Percentiles rank a stretch among this genome's conserved stretches.
Evolutionary conservation across 2,329 filamentous ascomycete species (phyloP).

Genomic region (Venturia oleaginea): DNA sequence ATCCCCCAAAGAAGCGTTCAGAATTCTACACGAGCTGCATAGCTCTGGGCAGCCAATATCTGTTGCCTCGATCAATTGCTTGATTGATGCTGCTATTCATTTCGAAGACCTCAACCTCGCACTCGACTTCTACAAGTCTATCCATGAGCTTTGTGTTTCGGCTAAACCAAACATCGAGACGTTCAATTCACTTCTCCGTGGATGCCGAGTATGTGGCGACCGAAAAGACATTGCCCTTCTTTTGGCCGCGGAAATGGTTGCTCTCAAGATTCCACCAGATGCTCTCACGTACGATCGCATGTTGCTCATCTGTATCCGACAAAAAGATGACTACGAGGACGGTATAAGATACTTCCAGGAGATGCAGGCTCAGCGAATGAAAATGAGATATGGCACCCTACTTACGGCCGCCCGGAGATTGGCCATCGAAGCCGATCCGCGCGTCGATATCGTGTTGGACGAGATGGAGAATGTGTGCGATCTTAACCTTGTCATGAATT

Average conservation of each 20-base stretch:
- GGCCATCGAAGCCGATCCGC: conserved; percentile 22
- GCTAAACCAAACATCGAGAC: conserved; percentile 40
- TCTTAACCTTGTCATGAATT: conserved; percentile 9
- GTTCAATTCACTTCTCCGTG: conserved; percentile 51
- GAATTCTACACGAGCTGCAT: conserved; percentile 35
- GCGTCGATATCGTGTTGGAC: conserved; percentile 24
- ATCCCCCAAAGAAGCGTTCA: conserved; percentile 44
- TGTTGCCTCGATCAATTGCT: conserved; percentile 40
- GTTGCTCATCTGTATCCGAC: conserved; percentile 45
- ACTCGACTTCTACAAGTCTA: conserved; percentile 51
- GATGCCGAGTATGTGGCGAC: conserved; percentile 30
- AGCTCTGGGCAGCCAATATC: conserved; percentile 42
- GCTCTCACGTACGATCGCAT: conserved; percentile 53
- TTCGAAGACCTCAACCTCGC: conserved; percentile 40
- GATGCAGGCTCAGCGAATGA: conserved; percentile 31
- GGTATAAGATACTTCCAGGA: conserved; percentile 43
- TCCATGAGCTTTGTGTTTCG: conserved; percentile 42
- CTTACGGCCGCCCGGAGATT: conserved; percentile 23
- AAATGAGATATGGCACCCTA: conserved; percentile 26
- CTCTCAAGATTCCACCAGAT: conserved; percentile 45
- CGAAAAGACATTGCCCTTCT: conserved; percentile 51
- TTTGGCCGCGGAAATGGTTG: conserved; percentile 52
- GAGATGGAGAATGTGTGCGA: conserved; percentile 21
- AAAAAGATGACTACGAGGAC: conserved; percentile 33
- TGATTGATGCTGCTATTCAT: conserved; percentile 44